Evolutionary conservation across 176 grass and related monocot species (phyloP).

Genomic region (Poa pratensis): DNA sequence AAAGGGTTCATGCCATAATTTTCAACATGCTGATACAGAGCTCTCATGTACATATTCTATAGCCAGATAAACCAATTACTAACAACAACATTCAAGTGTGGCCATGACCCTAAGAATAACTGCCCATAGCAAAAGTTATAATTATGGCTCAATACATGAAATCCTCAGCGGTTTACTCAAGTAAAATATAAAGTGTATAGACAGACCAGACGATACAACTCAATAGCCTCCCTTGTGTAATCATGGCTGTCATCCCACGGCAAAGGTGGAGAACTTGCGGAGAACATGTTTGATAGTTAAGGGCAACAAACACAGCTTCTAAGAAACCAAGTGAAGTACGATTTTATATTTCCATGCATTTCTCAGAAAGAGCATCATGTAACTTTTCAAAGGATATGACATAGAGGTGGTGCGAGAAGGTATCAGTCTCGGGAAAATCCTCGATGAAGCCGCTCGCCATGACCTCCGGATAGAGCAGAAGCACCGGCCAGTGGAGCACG

Average conservation of each 20-base stretch:
- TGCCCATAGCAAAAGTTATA: no score
- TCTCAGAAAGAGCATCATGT: slow-evolving; percentile 20
- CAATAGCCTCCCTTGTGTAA: slow-evolving; percentile 81
- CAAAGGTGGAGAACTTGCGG: slow-evolving; percentile 70
- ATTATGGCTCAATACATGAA: no score
- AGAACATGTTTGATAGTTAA: slow-evolving; percentile 88
- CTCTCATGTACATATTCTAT: neutral
- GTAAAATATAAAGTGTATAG: neutral
- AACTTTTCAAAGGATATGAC: slow-evolving; percentile 81
- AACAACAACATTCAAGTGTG: neutral
- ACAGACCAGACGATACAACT: slow-evolving; percentile 90
- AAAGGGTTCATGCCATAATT: slow-evolving; percentile 1
- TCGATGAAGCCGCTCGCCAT: slow-evolving; percentile 96
- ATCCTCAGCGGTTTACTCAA: slow-evolving; percentile 31
- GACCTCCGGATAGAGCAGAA: slow-evolving; percentile 86
- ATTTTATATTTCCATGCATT: neutral
- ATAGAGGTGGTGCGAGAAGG: slow-evolving; percentile 67
- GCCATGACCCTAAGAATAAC: neutral
- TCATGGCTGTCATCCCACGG: slow-evolving; percentile 74
- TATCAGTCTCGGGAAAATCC: slow-evolving; percentile 80
- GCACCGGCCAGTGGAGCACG: slow-evolving; percentile 87
- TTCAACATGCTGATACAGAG: neutral
- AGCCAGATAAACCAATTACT: neutral
- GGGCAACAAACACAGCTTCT: slow-evolving; percentile 14
- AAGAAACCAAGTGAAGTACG: neutral